These are phyloP conservation scores for Phialophora expanda DNA, from an alignment of 2,329 filamentous ascomycete species.

Conservation along the genomic window DNA sequence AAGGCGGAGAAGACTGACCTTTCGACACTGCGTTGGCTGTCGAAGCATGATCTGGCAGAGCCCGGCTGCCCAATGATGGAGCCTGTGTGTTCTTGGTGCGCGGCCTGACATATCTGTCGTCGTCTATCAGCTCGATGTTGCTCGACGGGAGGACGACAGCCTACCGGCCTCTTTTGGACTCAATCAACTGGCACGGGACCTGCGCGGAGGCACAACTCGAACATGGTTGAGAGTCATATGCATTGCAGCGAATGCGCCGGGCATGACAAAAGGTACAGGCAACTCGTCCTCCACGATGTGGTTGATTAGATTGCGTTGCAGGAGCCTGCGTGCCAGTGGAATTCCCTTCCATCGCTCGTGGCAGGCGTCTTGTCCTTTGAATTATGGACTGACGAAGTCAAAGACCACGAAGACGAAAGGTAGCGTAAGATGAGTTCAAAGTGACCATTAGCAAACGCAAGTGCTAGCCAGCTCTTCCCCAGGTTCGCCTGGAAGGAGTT, in stretches of 20 bases:
- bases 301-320: constrained; percentile 5
- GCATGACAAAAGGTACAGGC: constrained; percentile 21
- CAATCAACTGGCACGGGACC: constrained; percentile 19
- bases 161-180: constrained; percentile 24
- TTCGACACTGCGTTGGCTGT: too few relatives aligned
- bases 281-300: constrained; percentile 20
- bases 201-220: constrained; percentile 15
- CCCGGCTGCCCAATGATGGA: not conserved
- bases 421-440: too few relatives aligned
- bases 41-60: too few relatives aligned
- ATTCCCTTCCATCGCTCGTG: not conserved
- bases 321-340: not conserved
- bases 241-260: constrained; percentile 22
- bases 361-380: too few relatives aligned
- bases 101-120: constrained; percentile 20
- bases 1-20: not conserved
- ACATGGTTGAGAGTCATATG: constrained; percentile 16
- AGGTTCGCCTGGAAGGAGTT: too few relatives aligned
- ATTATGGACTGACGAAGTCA: too few relatives aligned
- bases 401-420: too few relatives aligned
- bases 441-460: too few relatives aligned
- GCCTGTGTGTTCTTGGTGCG: constrained; percentile 13
- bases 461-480: too few relatives aligned
- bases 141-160: too few relatives aligned
- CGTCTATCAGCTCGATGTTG: too few relatives aligned